Base-by-base conservation (phyloP, 2,329 filamentous ascomycete species). In the Colletotrichum tanaceti region DNA sequence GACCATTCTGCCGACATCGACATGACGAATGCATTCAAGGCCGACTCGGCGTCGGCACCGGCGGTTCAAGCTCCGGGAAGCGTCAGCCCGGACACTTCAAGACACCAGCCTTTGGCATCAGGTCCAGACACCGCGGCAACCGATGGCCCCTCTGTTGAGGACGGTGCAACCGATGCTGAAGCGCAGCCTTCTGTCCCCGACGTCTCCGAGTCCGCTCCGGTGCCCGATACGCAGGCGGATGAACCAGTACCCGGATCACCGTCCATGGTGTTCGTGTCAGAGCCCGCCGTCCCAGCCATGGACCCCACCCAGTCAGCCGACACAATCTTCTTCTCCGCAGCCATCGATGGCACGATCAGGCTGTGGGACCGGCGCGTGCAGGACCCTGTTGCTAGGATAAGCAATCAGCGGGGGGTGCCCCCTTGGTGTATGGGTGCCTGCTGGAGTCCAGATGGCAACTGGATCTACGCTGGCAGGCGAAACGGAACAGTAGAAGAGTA, bases 381-480 rank as follows among this genome's bases (percentile, higher is more conserved):
- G 1, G 87, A 91, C 43, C 91, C 95, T 0, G 85, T 97, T 1
- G 94, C 96, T 3, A 89, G 90, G 35, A 95, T 98, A 65, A 84
- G 86, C 1, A 93, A 92, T 20, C 85, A 90, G 13, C 87, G 89
- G 13, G 89, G 90, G 20, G 92, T 93, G 0, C 95, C 96, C 1
- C 96, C 95, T 0, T 99, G 95, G 95, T 98, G 95, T 79, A 98
- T 97, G 90, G 94, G 93, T 72, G 93, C 94, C 0, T 97, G 94
- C 81, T 99, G 96, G 96, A 95, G 92, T 63, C 94, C 94, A 0
- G 93, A 98, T 77, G 96, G 96, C 16, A 98, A 98, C 79, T 93
- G 89, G 79, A 94, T 99, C 74, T 99, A 97, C 79, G 94, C 92
- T 0, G 96, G 96, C 0, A 86, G 96, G 35, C 87, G 96, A 66